Conservation (phyloP, 148 eudicot genomes). For the Simmondsia chinensis region DNA sequence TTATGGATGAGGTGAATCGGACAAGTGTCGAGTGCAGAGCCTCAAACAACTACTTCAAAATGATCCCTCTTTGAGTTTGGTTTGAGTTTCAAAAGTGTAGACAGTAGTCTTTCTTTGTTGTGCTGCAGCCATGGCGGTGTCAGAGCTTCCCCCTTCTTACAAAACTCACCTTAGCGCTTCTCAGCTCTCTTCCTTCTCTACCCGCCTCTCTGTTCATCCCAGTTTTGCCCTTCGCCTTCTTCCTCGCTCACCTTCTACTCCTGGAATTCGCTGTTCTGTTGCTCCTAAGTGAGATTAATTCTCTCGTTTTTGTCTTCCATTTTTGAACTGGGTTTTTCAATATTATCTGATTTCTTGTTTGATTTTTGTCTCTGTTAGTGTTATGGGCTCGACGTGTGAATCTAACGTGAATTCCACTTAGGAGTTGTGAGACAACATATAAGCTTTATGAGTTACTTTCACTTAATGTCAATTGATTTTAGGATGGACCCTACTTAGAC, state of each 20-base stretch:
- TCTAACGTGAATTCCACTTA: too few species aligned
- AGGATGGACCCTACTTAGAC: too few species aligned
- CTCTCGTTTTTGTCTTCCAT: background rate
- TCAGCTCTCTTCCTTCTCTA: constrained; percentile 28
- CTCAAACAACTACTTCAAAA: too few species aligned
- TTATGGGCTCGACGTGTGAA: too few species aligned
- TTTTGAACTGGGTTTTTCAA: background rate
- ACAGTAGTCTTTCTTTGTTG: background rate
- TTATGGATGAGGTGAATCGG: too few species aligned
- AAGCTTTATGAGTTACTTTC: too few species aligned
- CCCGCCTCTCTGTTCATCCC: constrained; percentile 17
- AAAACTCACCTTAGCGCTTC: constrained; percentile 28
- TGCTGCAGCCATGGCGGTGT: constrained; percentile 58
- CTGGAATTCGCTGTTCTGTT: constrained; percentile 55
- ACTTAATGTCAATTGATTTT: too few species aligned
- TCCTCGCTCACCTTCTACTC: background rate
- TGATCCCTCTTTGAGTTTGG: too few species aligned
- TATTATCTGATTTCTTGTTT: background rate
- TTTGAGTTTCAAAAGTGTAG: too few species aligned
- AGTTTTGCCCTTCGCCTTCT: constrained; percentile 17
- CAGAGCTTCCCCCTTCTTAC: constrained; percentile 40
- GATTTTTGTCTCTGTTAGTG: background rate
- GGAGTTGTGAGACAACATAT: too few species aligned
- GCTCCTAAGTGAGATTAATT: constrained; percentile 31
- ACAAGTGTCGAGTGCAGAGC: too few species aligned